These are phyloP conservation scores for Dipodascus albidus DNA, from an alignment of 805 yeast species.

Conservation along the genomic window DNA sequence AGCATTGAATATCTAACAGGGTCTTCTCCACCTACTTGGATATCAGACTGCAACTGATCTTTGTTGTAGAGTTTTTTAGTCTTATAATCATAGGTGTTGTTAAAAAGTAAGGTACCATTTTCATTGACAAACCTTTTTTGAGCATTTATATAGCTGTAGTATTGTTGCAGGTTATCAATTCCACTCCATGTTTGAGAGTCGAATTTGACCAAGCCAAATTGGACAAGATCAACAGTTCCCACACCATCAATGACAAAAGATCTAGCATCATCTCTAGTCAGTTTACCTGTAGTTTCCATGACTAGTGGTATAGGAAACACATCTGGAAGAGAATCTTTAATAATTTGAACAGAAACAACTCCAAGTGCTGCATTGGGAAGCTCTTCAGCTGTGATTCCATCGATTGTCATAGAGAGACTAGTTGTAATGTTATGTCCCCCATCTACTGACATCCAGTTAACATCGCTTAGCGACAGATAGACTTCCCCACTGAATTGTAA, in stretches of 20 bases:
- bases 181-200: background rate
- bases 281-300: background rate
- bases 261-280: background rate
- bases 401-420: background rate
- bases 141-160: background rate
- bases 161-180: background rate
- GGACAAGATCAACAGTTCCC: background rate
- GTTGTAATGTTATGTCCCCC: background rate
- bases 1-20: background rate
- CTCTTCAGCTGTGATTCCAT: background rate
- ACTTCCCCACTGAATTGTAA: background rate
- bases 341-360: background rate
- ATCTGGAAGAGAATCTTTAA: background rate
- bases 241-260: background rate
- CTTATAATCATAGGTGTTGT: background rate
- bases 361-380: background rate
- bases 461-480: background rate
- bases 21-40: background rate
- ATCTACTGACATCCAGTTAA: background rate
- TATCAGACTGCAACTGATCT: background rate
- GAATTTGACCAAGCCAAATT: background rate
- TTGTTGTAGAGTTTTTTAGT: background rate
- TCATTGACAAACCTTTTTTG: background rate
- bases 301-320: background rate
- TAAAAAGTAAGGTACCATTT: background rate